Evolutionary conservation across 176 grass and related monocot genomes (phyloP).

Genomic region (Lolium multiflorum): DNA sequence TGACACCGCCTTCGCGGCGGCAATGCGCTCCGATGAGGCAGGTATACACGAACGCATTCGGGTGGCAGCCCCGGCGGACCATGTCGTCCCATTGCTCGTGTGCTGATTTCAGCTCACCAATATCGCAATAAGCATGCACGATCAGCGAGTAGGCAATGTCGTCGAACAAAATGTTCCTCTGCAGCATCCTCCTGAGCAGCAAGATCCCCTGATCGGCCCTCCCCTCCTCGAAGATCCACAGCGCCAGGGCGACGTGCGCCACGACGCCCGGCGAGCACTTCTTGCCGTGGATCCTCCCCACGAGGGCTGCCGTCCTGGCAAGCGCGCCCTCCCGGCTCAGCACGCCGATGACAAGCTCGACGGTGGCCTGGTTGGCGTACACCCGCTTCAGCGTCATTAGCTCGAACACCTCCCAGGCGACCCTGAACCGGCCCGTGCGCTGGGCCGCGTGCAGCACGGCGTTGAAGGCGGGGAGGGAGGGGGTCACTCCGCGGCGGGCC

Average conservation of each 20-base stretch:
- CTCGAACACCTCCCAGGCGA: constrained; percentile 93
- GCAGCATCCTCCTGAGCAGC: constrained; percentile 77
- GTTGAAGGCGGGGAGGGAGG: constrained; percentile 79
- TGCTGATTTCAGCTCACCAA: constrained; percentile 53
- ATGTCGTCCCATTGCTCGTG: constrained; percentile 55
- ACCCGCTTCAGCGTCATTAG: constrained; percentile 78
- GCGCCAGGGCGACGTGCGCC: constrained; percentile 48
- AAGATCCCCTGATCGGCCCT: constrained; percentile 65
- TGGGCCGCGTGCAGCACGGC: constrained; percentile 52
- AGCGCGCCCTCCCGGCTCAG: constrained; percentile 73
- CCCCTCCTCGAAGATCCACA: constrained; percentile 62
- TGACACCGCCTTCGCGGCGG: constrained; percentile 20
- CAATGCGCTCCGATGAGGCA: constrained; percentile 61
- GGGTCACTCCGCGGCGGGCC: constrained; percentile 49
- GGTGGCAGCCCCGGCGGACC: constrained; percentile 51
- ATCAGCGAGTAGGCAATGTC: constrained; percentile 62
- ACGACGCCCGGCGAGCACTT: constrained; percentile 55
- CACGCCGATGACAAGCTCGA: constrained; percentile 66
- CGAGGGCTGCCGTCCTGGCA: constrained; percentile 39
- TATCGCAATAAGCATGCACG: constrained; percentile 57
- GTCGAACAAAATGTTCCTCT: constrained; percentile 81
- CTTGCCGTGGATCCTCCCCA: constrained; percentile 66
- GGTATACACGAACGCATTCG: constrained; percentile 79
- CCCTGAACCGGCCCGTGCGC: constrained; percentile 41
- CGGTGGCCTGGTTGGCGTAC: constrained; percentile 69